A percentile compares a stretch with the other conserved stretches of the same genome.
Conservation (phyloP, 306 rosid genomes). For the Hippophae tibetana region DNA sequence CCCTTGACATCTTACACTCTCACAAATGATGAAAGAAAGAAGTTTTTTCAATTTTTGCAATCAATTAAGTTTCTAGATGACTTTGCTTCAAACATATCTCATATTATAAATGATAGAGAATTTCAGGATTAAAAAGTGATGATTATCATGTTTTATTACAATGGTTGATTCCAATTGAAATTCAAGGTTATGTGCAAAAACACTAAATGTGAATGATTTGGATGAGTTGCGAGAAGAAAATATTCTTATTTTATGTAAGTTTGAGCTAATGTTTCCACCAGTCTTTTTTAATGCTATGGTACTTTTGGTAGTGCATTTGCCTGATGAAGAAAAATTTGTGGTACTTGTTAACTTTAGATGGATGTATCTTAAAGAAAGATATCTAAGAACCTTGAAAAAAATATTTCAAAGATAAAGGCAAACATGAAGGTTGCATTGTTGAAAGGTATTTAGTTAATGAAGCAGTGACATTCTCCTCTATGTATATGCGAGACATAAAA, state of each 20-base stretch:
- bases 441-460: not conserved
- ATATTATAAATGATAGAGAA: not conserved
- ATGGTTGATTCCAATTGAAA: not conserved
- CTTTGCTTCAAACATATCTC: too few relatives aligned
- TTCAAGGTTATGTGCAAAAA: not conserved
- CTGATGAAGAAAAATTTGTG: not conserved
- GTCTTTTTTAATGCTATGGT: not conserved
- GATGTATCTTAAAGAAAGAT: not conserved
- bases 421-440: not conserved
- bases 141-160: slow-evolving; percentile 4
- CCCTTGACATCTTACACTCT: not conserved
- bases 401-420: not conserved
- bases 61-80: not conserved
- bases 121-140: not conserved
- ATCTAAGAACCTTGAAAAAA: not conserved
- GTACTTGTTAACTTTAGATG: not conserved
- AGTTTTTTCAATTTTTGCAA: not conserved
- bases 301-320: not conserved
- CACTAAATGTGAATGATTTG: not conserved
- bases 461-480: not conserved
- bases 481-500: slow-evolving; percentile 1
- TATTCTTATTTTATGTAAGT: not conserved
- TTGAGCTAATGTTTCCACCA: not conserved
- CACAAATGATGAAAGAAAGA: not conserved
- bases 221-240: not conserved